Evolutionary conservation across 2,329 filamentous ascomycete species (phyloP), one percentile per base, ranked within the genome.

Genomic region (Fusarium bulbicola): DNA sequence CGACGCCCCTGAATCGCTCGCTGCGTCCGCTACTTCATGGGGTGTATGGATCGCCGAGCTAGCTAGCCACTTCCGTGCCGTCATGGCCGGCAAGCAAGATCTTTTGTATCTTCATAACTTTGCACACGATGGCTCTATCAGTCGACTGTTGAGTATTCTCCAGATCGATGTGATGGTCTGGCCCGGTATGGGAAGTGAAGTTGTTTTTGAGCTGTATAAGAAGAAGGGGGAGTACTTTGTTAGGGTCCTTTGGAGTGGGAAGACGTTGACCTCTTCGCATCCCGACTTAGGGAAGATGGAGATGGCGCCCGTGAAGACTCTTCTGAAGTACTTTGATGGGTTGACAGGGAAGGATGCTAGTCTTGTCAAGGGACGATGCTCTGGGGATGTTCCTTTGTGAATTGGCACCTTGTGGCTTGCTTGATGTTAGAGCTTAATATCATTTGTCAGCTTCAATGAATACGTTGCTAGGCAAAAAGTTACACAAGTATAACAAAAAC

Each of bases 111-210:
- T 90, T 47, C 93, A 96, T 78, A 95, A 95, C 72, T 86, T 96
- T 42, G 93, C 93, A 6, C 93, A 97, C 76, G 94, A 96, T 75
- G 94, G 93, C 1, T 92, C 89, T 4, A 77, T 95, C 7, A 90
- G 91, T 21, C 83, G 90, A 6, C 75, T 95, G 11, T 82, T 95
- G 28, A 89, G 89, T 7, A 87, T 94, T 20, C 79, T 95, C 74
- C 93, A 95, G 81, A 67, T 72, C 2, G 90, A 93, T 24, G 81
- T 85, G 56, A 95, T 95, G 93, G 90, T 94, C 1, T 95, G 93
- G 93, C 93, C 93, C 0, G 93, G 93, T 0, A 94, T 95, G 92
- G 93, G 93, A 0, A 86, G 89, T 9, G 93, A 95, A 81, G 85
- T 95, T 1, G 88, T 94, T 0, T 94, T 95, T 78, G 93, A 95